These are phyloP conservation scores for Ceratobasidium sp. DNA, from an alignment of 1,284 basidiomycete species.

Conservation along the genomic window DNA sequence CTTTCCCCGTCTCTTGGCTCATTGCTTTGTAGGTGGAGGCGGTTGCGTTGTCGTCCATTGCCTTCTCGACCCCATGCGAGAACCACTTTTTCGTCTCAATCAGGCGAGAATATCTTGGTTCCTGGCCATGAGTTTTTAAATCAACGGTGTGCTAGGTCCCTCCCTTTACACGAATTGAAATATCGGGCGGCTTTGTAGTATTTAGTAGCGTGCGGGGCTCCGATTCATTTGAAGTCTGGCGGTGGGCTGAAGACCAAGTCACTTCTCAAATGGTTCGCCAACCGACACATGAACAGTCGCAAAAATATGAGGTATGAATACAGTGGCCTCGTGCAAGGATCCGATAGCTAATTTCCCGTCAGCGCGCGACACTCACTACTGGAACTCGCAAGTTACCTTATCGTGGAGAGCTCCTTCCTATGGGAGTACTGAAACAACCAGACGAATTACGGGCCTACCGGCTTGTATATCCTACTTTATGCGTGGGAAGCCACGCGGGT, in stretches of 20 bases:
- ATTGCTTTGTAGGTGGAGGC: background rate
- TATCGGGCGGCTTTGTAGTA: slow-evolving; percentile 15
- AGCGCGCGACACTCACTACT: slow-evolving; percentile 5
- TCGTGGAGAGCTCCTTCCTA: slow-evolving; percentile 22
- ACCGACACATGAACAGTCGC: background rate
- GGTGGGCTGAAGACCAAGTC: slow-evolving; percentile 17
- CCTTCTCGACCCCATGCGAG: slow-evolving; percentile 4
- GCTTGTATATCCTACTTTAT: slow-evolving; percentile 25
- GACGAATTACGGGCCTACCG: slow-evolving; percentile 2
- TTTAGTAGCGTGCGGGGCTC: background rate
- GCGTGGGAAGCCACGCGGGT: slow-evolving; percentile 7
- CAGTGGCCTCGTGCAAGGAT: background rate
- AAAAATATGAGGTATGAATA: background rate
- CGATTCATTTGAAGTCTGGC: slow-evolving; percentile 21
- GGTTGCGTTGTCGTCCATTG: slow-evolving; percentile 10
- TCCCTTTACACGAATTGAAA: slow-evolving; percentile 1
- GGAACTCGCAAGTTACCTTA: background rate
- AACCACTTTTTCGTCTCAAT: slow-evolving; percentile 12
- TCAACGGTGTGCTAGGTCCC: background rate
- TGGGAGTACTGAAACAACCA: slow-evolving; percentile 16
- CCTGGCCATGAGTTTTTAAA: background rate
- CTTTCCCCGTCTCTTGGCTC: background rate
- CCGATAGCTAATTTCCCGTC: background rate
- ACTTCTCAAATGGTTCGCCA: background rate
- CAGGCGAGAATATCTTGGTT: background rate